Percentiles rank a stretch among this genome's conserved stretches.
phyloP scores from a whole-genome alignment of 495 filamentous ascomycete genomes.

The Xylaria castorea region DNA sequence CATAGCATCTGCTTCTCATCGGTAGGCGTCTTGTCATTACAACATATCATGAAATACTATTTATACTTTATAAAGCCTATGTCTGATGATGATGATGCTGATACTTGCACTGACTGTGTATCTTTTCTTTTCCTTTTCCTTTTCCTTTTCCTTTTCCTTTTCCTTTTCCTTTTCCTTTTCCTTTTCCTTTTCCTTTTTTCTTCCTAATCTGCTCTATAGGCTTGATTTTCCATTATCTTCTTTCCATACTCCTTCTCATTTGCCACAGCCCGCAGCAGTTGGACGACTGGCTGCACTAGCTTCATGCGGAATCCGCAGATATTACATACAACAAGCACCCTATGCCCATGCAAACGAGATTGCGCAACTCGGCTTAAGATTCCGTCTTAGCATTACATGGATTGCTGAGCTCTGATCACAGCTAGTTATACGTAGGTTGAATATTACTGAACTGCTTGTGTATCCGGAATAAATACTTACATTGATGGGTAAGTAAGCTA shows the following conservation, averaged over 20 bases:
- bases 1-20: constrained; percentile 1
- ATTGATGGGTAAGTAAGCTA: background rate
- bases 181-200: background rate
- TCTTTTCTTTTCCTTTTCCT: background rate
- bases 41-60: background rate
- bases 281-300: background rate
- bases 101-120: background rate
- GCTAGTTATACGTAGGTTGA: background rate
- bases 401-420: background rate
- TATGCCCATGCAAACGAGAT: background rate
- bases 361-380: background rate
- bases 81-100: background rate
- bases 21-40: constrained; percentile 3
- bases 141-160: no score
- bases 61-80: background rate
- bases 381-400: background rate
- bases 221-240: background rate
- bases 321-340: background rate
- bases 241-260: background rate
- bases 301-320: constrained; percentile 6
- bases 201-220: background rate
- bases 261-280: background rate
- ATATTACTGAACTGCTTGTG: background rate
- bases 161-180: no score
- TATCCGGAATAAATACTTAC: background rate